Percentiles rank a stretch among this genome's conserved stretches.
These are phyloP conservation scores for Chaetomium cochliodes DNA, from an alignment of 495 filamentous ascomycete species.

Conservation along the genomic window DNA sequence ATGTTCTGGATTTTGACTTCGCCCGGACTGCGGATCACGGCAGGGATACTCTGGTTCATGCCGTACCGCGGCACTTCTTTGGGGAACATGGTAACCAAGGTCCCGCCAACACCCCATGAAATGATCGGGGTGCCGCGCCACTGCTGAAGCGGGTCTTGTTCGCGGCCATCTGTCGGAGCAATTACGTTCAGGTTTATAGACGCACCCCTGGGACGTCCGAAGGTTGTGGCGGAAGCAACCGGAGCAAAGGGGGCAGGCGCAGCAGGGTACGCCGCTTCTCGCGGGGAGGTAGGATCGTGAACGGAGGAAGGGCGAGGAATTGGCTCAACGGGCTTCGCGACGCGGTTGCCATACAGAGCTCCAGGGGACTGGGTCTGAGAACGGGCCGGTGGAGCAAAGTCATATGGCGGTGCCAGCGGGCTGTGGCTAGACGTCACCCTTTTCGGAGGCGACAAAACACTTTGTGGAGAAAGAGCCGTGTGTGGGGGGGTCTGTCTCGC, in stretches of 20 bases:
- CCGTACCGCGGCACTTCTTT: slow-evolving; percentile 84
- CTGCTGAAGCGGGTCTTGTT: slow-evolving; percentile 73
- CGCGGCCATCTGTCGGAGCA: slow-evolving; percentile 74
- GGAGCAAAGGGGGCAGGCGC: slow-evolving; percentile 18
- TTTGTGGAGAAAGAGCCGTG: slow-evolving; percentile 34
- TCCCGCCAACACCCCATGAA: slow-evolving; percentile 84
- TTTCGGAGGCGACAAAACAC: slow-evolving; percentile 55
- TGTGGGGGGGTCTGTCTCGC: slow-evolving; percentile 48
- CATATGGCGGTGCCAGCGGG: slow-evolving; percentile 37
- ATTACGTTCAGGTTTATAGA: slow-evolving; percentile 47
- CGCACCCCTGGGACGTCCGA: slow-evolving; percentile 38
- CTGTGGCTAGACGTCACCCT: slow-evolving; percentile 49
- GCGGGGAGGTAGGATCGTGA: slow-evolving; percentile 55
- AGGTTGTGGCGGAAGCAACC: slow-evolving; percentile 14
- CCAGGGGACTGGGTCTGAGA: slow-evolving; percentile 88
- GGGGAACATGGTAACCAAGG: slow-evolving; percentile 80
- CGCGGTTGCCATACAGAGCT: slow-evolving; percentile 51
- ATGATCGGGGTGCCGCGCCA: slow-evolving; percentile 90
- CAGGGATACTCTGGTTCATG: slow-evolving; percentile 65
- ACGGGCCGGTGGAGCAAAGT: slow-evolving; percentile 60
- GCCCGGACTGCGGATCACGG: slow-evolving; percentile 80
- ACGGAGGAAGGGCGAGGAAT: slow-evolving; percentile 69
- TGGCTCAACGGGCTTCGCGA: slow-evolving; percentile 50
- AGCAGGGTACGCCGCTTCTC: slow-evolving; percentile 31
- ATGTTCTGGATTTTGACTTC: slow-evolving; percentile 73